phyloP scores from a whole-genome alignment of 1,139 yeast genomes.

The Taphrina pruni region DNA sequence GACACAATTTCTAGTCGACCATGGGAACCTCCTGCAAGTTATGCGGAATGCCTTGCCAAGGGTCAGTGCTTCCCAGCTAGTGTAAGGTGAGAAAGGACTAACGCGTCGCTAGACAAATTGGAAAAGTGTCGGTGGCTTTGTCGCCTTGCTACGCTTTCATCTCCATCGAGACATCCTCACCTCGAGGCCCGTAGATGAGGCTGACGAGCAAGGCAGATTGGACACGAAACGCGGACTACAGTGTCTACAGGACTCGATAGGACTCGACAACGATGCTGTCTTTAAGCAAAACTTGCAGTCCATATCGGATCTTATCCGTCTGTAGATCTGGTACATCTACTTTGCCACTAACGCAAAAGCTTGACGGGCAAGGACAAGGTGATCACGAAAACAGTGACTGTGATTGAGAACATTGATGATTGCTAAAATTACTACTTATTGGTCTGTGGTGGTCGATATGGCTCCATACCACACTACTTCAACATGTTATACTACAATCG shows the following conservation, averaged over 20 bases:
- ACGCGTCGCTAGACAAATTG: neutral
- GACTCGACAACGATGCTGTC: neutral
- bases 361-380: too few species aligned
- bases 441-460: neutral
- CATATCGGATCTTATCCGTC: neutral
- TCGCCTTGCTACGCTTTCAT: slow-evolving; percentile 12
- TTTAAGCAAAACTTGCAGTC: slow-evolving; percentile 1
- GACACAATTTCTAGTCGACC: neutral
- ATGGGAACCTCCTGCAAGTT: neutral
- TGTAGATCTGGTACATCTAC: neutral
- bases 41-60: neutral
- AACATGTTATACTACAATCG: slow-evolving; percentile 4
- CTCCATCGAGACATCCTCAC: slow-evolving; percentile 4
- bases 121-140: slow-evolving; percentile 16
- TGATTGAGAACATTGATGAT: too few species aligned
- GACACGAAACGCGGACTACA: neutral
- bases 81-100: neutral
- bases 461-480: neutral
- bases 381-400: too few species aligned
- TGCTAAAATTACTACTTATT: neutral
- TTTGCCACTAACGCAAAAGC: too few species aligned
- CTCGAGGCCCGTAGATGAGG: neutral
- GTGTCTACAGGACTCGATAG: slow-evolving; percentile 8
- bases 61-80: neutral
- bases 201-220: neutral